Percentiles rank a stretch among this genome's conserved stretches.
Conservation (phyloP, 2,329 filamentous ascomycete genomes). For the Waltergamsia citrina region DNA sequence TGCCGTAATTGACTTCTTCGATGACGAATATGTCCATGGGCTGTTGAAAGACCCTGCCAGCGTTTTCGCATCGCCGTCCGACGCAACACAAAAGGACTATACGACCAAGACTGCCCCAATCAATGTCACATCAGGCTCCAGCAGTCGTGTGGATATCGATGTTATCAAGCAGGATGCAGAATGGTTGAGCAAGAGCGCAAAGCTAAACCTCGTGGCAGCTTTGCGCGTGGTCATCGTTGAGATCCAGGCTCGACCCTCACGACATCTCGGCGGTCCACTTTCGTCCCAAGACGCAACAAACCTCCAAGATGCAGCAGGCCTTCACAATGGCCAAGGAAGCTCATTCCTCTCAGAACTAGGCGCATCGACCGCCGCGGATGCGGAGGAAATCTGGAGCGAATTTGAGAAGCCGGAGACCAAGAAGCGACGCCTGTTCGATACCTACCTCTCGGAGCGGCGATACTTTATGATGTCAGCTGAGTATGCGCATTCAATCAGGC, state of each 20-base stretch:
- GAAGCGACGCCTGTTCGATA: conserved; percentile 57
- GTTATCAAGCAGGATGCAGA: conserved; percentile 75
- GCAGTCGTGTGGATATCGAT: conserved; percentile 62
- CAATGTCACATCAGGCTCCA: conserved; percentile 61
- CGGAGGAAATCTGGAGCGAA: conserved; percentile 42
- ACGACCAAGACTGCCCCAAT: conserved; percentile 83
- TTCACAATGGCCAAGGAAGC: conserved; percentile 49
- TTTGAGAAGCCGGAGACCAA: conserved; percentile 56
- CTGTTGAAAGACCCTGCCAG: conserved; percentile 60
- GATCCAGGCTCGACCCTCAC: conserved; percentile 70
- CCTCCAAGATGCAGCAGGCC: conserved; percentile 63
- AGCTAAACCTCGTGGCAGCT: conserved; percentile 73
- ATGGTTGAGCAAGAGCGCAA: conserved; percentile 73
- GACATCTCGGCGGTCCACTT: conserved; percentile 60
- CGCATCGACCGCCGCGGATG: conserved; percentile 34
- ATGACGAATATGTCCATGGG: conserved; percentile 56
- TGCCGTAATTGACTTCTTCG: conserved; percentile 59
- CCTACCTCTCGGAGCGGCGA: conserved; percentile 63
- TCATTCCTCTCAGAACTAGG: conserved; percentile 45
- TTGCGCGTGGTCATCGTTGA: conserved; percentile 74
- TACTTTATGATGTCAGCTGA: conserved; percentile 58
- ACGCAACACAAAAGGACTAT: conserved; percentile 60
- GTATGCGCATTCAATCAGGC: conserved; percentile 38
- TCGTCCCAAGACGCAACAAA: conserved; percentile 72
- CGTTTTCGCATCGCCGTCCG: conserved; percentile 54